Evolutionary conservation across 2,329 filamentous ascomycete species (phyloP), one percentile per base, ranked within the genome.

Genomic region (Pestalotiopsis sp.): DNA sequence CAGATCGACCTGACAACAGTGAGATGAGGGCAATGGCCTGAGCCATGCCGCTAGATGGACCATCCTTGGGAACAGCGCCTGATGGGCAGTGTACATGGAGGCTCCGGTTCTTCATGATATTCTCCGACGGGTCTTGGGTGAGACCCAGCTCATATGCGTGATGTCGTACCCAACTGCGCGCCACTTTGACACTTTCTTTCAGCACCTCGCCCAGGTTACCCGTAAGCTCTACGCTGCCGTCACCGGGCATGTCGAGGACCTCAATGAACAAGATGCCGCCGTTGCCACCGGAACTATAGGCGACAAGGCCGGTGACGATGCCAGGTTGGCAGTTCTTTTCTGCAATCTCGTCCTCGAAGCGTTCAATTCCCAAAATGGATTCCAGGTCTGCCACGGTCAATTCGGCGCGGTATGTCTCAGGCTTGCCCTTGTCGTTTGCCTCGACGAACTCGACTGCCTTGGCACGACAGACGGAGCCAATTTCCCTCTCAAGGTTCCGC

Each of bases 231-330:
- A 99, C 94, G 66, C 92, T 91, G 41, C 96, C 96, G 68, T 89
- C 91, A 58, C 96, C 96, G 0, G 96, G 96, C 94, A 98, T 98
- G 77, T 97, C 95, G 12, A 95, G 94, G 59, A 98, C 94, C 82
- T 99, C 96, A 75, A 99, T 99, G 85, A 99, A 99, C 68, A 99
- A 87, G 76, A 99, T 99, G 77, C 93, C 95, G 71, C 96, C 96
- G 79, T 98, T 95, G 62, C 94, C 94, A 64, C 96, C 95, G 3
- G 92, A 92, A 76, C 92, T 94, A 83, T 98, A 99, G 9, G 96
- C 96, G 17, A 99, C 96, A 39, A 99, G 90, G 14, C 96, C 96
- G 0, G 96, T 99, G 49, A 99, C 95, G 68, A 99, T 93, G 68
- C 96, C 96, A 1, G 96, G 95, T 20, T 94, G 90, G 73, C 88